Evolutionary conservation across 2,329 filamentous ascomycete genomes (phyloP), one percentile per base, ranked within the genome.

Genomic region (Penicillium sp.): DNA sequence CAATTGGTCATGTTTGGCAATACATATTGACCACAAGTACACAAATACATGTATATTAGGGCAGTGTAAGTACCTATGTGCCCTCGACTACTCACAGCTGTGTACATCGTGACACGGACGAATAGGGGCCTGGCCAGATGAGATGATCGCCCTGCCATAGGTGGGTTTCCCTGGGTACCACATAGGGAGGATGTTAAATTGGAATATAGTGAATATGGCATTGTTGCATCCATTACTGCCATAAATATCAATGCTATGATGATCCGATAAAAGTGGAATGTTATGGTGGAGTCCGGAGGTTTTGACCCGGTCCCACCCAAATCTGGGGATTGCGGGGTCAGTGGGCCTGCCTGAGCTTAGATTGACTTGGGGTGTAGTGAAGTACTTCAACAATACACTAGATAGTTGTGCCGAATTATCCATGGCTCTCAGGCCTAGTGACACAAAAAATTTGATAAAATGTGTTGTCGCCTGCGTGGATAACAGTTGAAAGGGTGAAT

Each of bases 41-140:
- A 14, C 2, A 1, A 11, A 29, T 45, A 46, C 34, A 31, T 22
- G n/a, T 35, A 39, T 35, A 52, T n/a, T 13, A 16, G 1, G 20
- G 10, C 22, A 16, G n/a, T 35, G 16, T 18, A 38, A 39, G n/a
- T 45, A 55, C 20, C 16, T 20, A 42, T 53, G 34, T 50, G 14
- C 51, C 35, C 26, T 43, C 22, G n/a, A 31, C 13, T 53, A 50
- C 47, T 45, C 29, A 3, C 35, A 14, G 10, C 37, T 8, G 37
- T 54, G 55, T 54, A 53, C 32, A 57, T 57, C 29, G 58, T 62
- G 49, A 61, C 56, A 47, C 39, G 39, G n/a, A 49, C 38, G 26
- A 52, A 40, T 26, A 53, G 29, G 40, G 34, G 40, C 13, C 45
- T 32, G 32, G 13, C 14, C 11, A 1, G 13, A 14, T 26, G 39